These are phyloP conservation scores for Aspergillus versicolor DNA, from an alignment of 2,329 filamentous ascomycete species.

Conservation along the genomic window DNA sequence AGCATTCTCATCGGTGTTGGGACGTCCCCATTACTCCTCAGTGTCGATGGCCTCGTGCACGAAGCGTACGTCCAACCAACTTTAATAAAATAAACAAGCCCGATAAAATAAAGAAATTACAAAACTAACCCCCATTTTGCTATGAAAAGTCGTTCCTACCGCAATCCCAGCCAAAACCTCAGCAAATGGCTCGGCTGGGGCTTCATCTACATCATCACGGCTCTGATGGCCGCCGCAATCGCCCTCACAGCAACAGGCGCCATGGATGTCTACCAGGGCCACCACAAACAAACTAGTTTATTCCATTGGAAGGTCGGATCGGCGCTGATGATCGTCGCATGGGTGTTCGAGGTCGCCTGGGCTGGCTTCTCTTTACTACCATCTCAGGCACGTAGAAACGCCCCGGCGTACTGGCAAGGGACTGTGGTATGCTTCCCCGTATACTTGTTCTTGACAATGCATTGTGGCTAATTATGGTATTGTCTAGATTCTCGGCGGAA, in stretches of 20 bases:
- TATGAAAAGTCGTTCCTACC: constrained; percentile 20
- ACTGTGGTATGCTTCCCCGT: constrained; percentile 6
- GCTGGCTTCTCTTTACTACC: constrained; percentile 1
- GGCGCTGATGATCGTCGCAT: constrained; percentile 7
- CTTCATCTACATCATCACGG: background rate
- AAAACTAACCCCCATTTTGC: background rate
- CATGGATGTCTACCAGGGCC: constrained; percentile 9
- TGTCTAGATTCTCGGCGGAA: constrained; percentile 3
- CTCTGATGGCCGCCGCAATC: constrained; percentile 1
- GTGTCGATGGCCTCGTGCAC: constrained; percentile 33
- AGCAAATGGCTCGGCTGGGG: constrained; percentile 1
- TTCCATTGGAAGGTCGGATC: constrained; percentile 8
- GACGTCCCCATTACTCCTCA: constrained; percentile 38
- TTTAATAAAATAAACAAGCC: background rate
- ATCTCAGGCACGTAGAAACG: background rate
- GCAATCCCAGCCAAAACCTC: constrained; percentile 5
- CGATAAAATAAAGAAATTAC: background rate
- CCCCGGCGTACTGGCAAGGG: background rate
- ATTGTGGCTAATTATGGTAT: too few relatives aligned
- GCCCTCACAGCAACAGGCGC: constrained; percentile 8
- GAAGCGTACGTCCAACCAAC: constrained; percentile 31
- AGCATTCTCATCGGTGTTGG: constrained; percentile 40
- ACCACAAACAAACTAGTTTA: background rate
- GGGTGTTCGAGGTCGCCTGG: constrained; percentile 10
- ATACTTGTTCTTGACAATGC: background rate